A percentile compares a stretch with the other conserved stretches of the same genome.
phyloP scores from a whole-genome alignment of 441 rosid species.

The Erodium texanum region DNA sequence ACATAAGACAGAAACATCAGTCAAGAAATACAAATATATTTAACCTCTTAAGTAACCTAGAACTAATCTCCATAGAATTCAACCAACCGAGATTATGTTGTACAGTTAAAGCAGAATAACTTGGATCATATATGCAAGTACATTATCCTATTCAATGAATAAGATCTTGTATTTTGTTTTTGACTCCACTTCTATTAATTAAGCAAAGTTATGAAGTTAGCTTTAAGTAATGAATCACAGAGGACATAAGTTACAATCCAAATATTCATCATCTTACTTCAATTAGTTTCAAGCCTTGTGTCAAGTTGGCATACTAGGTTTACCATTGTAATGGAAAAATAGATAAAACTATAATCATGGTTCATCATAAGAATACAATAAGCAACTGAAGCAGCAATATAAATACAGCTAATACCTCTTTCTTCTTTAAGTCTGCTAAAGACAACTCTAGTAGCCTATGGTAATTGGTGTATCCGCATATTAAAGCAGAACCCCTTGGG shows the following conservation, averaged over 20 bases:
- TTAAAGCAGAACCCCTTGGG: constrained; percentile 86
- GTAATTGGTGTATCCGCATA: constrained; percentile 83
- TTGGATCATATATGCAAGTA: not conserved
- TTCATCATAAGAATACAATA: not conserved
- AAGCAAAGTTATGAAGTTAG: not conserved
- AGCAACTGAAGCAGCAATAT: constrained; percentile 8
- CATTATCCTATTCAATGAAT: not conserved
- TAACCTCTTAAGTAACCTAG: constrained; percentile 5
- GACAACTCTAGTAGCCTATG: constrained; percentile 68
- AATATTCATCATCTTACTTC: not conserved
- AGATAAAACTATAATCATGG: not conserved
- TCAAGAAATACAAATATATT: not conserved
- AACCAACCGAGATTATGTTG: not conserved
- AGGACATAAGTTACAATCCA: not conserved
- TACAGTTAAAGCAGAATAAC: not conserved
- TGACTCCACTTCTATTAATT: not conserved
- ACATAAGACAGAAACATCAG: not conserved
- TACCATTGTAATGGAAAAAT: not conserved
- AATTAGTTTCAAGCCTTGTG: not conserved
- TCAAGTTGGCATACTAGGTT: constrained; percentile 3
- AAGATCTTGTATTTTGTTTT: not conserved
- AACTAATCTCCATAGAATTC: constrained; percentile 11
- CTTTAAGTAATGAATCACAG: not conserved
- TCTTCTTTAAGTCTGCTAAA: constrained; percentile 79
- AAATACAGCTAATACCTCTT: constrained; percentile 45